Percentiles rank a stretch among this genome's conserved stretches.
These are phyloP conservation scores for Rhynchospora breviuscula DNA, from an alignment of 176 grass and related monocot species.

Conservation along the genomic window DNA sequence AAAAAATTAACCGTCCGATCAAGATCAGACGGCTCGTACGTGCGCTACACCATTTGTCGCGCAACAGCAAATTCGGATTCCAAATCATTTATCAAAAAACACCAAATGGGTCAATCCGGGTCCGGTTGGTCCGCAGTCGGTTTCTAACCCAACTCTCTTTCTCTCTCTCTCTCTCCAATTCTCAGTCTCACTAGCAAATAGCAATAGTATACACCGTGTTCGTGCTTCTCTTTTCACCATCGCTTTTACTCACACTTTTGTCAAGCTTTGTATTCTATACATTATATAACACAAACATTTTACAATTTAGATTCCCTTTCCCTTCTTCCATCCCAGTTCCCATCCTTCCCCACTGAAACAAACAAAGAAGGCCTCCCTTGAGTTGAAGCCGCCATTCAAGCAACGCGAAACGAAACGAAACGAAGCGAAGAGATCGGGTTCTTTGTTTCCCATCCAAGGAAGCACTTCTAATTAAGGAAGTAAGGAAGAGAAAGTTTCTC, in stretches of 20 bases:
- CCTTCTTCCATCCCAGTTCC: not conserved
- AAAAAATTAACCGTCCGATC: too few relatives aligned
- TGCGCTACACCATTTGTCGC: too few relatives aligned
- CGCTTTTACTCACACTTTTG: not conserved
- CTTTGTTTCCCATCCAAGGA: constrained; percentile 10
- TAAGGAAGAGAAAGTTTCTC: not conserved
- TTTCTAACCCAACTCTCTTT: not conserved
- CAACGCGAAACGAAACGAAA: too few relatives aligned
- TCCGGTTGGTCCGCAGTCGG: not conserved
- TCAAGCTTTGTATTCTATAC: not conserved
- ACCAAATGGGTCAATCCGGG: not conserved
- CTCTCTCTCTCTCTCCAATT: not conserved
- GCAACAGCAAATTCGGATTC: too few relatives aligned
- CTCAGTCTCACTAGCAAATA: not conserved
- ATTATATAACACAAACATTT: not conserved
- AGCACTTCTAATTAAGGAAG: not conserved
- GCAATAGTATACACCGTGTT: not conserved
- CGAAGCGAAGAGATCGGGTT: not conserved
- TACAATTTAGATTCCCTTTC: not conserved
- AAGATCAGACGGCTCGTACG: too few relatives aligned
- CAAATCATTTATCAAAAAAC: not conserved
- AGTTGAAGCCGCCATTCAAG: not conserved
- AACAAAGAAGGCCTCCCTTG: not conserved
- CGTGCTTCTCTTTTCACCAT: not conserved
- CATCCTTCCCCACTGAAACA: not conserved